phyloP scores from a whole-genome alignment of 257 asterid genomes.

The Cruciata laevipes region DNA sequence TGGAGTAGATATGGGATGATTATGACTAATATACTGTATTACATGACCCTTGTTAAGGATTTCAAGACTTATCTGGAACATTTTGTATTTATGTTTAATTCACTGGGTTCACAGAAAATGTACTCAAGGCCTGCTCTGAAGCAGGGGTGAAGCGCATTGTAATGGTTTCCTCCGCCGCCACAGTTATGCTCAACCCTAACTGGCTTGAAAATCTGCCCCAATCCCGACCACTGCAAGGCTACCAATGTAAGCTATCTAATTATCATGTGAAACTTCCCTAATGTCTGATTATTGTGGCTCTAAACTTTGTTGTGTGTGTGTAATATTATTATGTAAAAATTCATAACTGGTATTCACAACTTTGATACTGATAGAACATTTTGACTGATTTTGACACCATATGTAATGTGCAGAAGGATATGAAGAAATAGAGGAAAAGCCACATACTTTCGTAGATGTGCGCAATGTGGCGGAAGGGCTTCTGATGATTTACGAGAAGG shows the following conservation, averaged over 20 bases:
- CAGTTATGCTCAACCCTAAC: slow-evolving; percentile 45
- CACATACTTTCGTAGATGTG: slow-evolving; percentile 42
- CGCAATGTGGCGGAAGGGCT: slow-evolving; percentile 63
- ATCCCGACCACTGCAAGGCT: slow-evolving; percentile 58
- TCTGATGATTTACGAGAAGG: slow-evolving; percentile 45
- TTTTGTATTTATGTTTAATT: too few species aligned
- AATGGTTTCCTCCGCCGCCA: slow-evolving; percentile 58
- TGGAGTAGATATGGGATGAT: too few species aligned
- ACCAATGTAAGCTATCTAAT: slow-evolving; percentile 35
- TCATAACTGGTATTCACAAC: slow-evolving; percentile 82
- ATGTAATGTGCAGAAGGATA: background rate
- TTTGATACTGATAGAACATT: too few species aligned
- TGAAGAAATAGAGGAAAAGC: slow-evolving; percentile 34
- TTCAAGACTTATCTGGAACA: too few species aligned
- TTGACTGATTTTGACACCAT: too few species aligned
- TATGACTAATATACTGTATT: too few species aligned
- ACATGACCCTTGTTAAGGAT: too few species aligned
- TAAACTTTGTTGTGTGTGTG: background rate
- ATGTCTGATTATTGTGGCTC: background rate
- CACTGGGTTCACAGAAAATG: slow-evolving; percentile 64
- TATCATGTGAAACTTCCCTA: background rate
- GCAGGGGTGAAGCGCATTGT: slow-evolving; percentile 53
- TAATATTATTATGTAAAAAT: too few species aligned
- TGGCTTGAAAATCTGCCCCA: slow-evolving; percentile 52
- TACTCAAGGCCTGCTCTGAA: slow-evolving; percentile 69